Evolutionary conservation across 495 filamentous ascomycete species (phyloP), one percentile per base, ranked within the genome.

Genomic region (Cladorrhinum samala): DNA sequence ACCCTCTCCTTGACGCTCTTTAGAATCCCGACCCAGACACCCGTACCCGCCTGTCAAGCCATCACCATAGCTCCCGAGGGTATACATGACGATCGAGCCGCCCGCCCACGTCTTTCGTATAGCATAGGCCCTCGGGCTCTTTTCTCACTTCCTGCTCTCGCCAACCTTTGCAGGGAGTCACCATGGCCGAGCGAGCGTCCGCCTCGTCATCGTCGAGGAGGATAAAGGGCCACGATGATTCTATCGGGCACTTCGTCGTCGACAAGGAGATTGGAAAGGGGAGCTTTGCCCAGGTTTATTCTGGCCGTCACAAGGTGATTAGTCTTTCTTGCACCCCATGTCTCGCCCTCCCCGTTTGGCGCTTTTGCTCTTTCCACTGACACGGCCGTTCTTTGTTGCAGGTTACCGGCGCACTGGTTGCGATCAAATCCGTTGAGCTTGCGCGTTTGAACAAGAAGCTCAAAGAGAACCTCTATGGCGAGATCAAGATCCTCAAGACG

Each of bases 341-440:
- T 14, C 9, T 19, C 36, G 2, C 16, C 17, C n/a, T 43, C 1
- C 9, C 16, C 24, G 2, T 4, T 11, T 4, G 20, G 1, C 5
- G 2, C 19, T 50, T 39, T 17, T 23, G 25, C 19, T 41, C n/a
- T 20, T 23, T 41, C n/a, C 18, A n/a, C 13, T 23, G 19, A n/a
- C 40, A 19, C 7, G 24, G 4, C 20, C 11, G 33, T 4, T 17
- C 8, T 27, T 40, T 17, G 14, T 21, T 36, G 18, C 30, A 20
- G 82, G 72, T 73, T 67, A 85, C 69, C 65, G 81, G 68, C 71
- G 83, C 76, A 69, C 74, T 82, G 42, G 94, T 95, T 19, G 93
- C 93, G 48, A 89, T 98, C 79, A 98, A 98, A 69, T 94, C 91
- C 19, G 93, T 98, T 64, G 87, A 94, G 61, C 78, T 93, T 33